phyloP scores from a whole-genome alignment of 2,329 filamentous ascomycete species.

The Colletotrichum liriopes region DNA sequence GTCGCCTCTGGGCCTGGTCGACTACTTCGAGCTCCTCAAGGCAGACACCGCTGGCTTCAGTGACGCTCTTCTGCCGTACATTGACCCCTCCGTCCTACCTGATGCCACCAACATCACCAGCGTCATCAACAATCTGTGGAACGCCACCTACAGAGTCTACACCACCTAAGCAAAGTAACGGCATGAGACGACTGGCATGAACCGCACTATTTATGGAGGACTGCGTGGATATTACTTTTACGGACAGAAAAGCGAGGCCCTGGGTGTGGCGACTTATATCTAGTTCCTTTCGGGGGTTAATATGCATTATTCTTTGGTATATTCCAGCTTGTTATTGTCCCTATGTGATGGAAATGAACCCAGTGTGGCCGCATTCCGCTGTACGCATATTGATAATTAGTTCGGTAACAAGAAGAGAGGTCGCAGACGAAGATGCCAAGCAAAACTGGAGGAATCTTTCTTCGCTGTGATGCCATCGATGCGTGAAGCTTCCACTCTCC shows the following conservation, averaged over 20 bases:
- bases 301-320: neutral
- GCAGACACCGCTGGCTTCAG: neutral
- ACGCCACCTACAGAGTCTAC: neutral
- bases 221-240: no score
- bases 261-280: neutral
- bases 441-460: no score
- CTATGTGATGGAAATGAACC: no score
- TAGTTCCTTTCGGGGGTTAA: neutral
- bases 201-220: neutral
- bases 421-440: no score
- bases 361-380: no score
- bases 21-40: neutral
- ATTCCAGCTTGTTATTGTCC: no score
- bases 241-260: neutral
- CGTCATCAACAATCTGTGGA: neutral
- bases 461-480: no score
- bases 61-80: neutral
- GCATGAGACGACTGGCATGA: no score
- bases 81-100: neutral
- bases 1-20: neutral
- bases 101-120: accelerated
- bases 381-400: no score
- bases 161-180: no score
- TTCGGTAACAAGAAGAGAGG: no score
- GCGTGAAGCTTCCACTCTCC: no score